Conservation (phyloP, 2,329 filamentous ascomycete species). For the Claviceps sp. region DNA sequence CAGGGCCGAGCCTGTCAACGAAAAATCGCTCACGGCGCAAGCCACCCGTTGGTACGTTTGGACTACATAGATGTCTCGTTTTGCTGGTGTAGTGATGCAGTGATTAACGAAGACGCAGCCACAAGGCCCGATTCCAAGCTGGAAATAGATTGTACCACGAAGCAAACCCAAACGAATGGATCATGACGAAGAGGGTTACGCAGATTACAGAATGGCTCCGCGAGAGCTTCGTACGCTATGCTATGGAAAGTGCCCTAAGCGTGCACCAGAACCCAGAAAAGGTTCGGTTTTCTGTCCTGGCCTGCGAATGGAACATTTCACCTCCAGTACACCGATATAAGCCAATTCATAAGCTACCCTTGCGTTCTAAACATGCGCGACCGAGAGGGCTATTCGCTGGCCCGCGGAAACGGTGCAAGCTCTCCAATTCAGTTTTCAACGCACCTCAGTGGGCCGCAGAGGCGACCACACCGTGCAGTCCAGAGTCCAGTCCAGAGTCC, state of each 20-base stretch:
- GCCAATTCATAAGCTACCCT: no score
- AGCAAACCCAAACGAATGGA: constrained; percentile 20
- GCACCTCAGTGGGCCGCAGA: neutral
- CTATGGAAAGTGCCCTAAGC: constrained; percentile 19
- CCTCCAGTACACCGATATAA: neutral
- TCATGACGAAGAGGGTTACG: constrained; percentile 21
- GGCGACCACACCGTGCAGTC: neutral
- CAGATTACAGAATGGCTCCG: constrained; percentile 26
- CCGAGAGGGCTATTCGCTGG: neutral
- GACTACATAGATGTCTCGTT: no score
- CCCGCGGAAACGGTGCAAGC: neutral
- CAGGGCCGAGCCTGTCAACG: neutral
- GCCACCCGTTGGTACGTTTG: neutral
- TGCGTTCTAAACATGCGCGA: neutral
- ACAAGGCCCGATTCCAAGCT: constrained; percentile 3
- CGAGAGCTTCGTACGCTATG: constrained; percentile 23
- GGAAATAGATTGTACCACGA: constrained; percentile 18
- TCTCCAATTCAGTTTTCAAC: neutral
- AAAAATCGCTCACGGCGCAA: neutral
- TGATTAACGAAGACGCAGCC: neutral
- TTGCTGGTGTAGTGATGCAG: neutral
- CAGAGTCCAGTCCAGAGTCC: neutral
- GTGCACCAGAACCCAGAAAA: constrained; percentile 19
- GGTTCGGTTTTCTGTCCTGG: constrained; percentile 28
- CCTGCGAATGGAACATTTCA: constrained; percentile 25